A percentile compares a stretch with the other conserved stretches of the same genome.
These are phyloP conservation scores for Candida schatavii DNA, from an alignment of 805 yeast species.

Conservation along the genomic window DNA sequence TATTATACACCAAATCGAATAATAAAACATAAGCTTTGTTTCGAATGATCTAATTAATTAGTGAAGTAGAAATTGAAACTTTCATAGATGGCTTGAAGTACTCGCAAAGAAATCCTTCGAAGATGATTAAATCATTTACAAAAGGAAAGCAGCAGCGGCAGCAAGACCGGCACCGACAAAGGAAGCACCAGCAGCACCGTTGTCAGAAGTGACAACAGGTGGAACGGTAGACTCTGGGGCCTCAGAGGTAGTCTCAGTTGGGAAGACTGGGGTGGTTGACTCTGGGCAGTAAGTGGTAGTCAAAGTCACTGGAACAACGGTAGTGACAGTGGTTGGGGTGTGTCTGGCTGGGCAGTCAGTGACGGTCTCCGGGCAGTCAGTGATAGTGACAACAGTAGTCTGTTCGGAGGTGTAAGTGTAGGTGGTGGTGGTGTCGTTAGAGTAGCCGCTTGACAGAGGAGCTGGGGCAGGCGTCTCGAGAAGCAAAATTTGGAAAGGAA, in stretches of 20 bases:
- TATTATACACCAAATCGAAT: no score
- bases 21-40: no score
- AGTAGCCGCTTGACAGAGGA: not conserved
- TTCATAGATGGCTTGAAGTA: no score
- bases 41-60: no score
- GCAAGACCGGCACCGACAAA: conserved; percentile 8
- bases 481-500: conserved; percentile 1
- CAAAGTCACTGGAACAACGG: conserved; percentile 5
- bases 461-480: not conserved
- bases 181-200: conserved; percentile 6
- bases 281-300: conserved; percentile 7
- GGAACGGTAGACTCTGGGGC: conserved; percentile 1
- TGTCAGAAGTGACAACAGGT: conserved; percentile 2
- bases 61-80: no score
- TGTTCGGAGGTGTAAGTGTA: not conserved
- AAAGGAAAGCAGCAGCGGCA: conserved; percentile 7
- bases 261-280: conserved; percentile 2
- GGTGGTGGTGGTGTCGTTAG: conserved; percentile 4
- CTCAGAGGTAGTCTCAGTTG: conserved; percentile 2
- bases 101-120: no score
- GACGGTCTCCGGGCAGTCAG: conserved; percentile 12
- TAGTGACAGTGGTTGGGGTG: conserved; percentile 1
- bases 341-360: conserved; percentile 9
- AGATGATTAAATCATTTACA: no score
- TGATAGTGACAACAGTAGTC: conserved; percentile 14